These are phyloP conservation scores for Acanthamoeba healyi DNA, from an alignment of 208 protist genomes.

Conservation along the genomic window DNA sequence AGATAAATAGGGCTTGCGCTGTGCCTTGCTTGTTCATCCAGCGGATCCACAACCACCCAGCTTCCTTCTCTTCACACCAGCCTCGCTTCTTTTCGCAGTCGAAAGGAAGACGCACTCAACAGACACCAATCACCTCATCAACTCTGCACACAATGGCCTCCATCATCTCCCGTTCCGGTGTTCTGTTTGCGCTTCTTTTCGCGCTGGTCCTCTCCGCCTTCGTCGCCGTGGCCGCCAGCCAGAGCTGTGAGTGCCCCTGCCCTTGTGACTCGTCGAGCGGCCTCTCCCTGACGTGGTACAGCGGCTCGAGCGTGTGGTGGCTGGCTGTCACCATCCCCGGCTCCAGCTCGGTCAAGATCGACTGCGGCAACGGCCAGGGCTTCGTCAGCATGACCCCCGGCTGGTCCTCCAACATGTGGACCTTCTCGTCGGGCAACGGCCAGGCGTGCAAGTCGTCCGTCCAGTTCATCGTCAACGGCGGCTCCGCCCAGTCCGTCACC, in stretches of 20 bases:
- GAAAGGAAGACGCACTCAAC: background rate
- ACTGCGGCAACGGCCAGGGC: slow-evolving; percentile 69
- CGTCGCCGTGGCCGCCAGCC: background rate
- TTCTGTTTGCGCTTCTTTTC: slow-evolving; percentile 25
- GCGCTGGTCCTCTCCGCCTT: background rate
- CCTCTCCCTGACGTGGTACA: slow-evolving; percentile 26
- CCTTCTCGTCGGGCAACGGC: slow-evolving; percentile 48
- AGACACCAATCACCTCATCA: background rate
- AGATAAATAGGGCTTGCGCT: background rate
- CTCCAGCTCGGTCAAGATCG: slow-evolving; percentile 52
- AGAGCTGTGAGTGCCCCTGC: slow-evolving; percentile 9
- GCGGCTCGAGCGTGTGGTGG: slow-evolving; percentile 64
- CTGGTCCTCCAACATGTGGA: slow-evolving; percentile 65
- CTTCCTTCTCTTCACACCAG: background rate
- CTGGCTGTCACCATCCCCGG: slow-evolving; percentile 58
- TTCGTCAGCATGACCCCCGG: slow-evolving; percentile 33
- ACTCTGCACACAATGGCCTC: background rate
- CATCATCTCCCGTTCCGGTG: background rate
- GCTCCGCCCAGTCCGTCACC: background rate
- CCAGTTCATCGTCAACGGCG: slow-evolving; percentile 55
- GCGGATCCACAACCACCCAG: background rate
- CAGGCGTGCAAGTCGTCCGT: slow-evolving; percentile 21
- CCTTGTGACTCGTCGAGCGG: background rate
- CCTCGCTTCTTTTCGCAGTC: background rate
- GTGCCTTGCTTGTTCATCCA: background rate